Evolutionary conservation across 1,139 yeast genomes (phyloP).

Genomic region (Debaryomyces robertsiae): DNA sequence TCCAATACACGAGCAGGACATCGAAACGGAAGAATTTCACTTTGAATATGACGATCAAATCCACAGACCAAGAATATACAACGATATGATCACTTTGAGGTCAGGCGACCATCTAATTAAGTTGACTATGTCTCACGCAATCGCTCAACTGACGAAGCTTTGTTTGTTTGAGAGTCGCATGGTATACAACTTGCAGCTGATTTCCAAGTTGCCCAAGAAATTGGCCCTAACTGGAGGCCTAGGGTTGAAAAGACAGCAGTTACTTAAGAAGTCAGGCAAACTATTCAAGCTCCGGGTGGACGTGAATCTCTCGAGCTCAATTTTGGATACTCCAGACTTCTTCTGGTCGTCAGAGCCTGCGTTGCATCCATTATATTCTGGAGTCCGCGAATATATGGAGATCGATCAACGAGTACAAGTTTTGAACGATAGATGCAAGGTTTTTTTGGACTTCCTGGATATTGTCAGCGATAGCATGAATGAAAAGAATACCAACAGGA

Average conservation of each 20-base stretch:
- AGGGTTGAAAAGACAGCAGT: conserved; percentile 76
- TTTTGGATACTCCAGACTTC: conserved; percentile 91
- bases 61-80: conserved; percentile 85
- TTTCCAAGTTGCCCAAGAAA: conserved; percentile 84
- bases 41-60: conserved; percentile 85
- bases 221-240: conserved; percentile 87
- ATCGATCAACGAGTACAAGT: conserved; percentile 94
- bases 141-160: conserved; percentile 92
- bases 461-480: conserved; percentile 93
- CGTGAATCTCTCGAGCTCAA: conserved; percentile 87
- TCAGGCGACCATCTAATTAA: conserved; percentile 93
- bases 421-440: conserved; percentile 89
- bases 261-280: conserved; percentile 85
- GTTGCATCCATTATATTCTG: conserved; percentile 84
- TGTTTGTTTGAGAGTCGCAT: conserved; percentile 90
- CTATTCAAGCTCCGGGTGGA: conserved; percentile 88
- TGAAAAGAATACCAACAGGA: conserved; percentile 86
- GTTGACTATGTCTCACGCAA: conserved; percentile 91
- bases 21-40: conserved; percentile 93
- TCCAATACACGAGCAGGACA: conserved; percentile 85
- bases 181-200: conserved; percentile 80
- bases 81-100: conserved; percentile 89
- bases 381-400: conserved; percentile 89
- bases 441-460: conserved; percentile 89
- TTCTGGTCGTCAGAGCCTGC: conserved; percentile 98